These are phyloP conservation scores for Euryodendron excelsum DNA, from an alignment of 148 eudicot genomes.

Conservation along the genomic window DNA sequence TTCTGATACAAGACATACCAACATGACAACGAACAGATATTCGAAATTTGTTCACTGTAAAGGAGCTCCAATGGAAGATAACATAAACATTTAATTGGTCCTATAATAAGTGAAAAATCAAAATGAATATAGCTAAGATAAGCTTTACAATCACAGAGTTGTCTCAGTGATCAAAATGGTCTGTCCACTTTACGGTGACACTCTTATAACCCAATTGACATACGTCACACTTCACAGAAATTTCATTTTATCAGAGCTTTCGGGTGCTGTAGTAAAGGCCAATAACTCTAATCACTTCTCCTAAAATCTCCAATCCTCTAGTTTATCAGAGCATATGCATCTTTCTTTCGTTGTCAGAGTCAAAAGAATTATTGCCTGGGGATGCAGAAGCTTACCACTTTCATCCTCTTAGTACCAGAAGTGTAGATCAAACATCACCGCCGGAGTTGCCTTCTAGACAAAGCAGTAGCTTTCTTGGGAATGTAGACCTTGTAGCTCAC, in stretches of 20 bases:
- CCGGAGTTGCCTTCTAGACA: conserved; percentile 74
- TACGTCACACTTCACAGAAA: no score
- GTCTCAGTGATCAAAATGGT: background rate
- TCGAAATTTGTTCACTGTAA: background rate
- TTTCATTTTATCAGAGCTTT: no score
- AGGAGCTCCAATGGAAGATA: background rate
- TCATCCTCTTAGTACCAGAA: background rate
- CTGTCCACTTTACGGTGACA: no score
- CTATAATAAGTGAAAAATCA: no score
- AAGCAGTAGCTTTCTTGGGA: conserved; percentile 76
- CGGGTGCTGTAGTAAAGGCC: no score
- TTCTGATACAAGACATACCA: no score
- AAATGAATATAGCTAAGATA: background rate
- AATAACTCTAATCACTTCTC: background rate
- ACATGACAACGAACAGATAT: background rate
- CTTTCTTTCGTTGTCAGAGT: background rate
- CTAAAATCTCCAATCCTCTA: background rate
- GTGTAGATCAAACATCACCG: conserved; percentile 40
- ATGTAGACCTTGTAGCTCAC: conserved; percentile 92
- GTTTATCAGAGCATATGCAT: background rate
- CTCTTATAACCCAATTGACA: no score
- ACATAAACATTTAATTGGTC: background rate
- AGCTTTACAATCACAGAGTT: background rate
- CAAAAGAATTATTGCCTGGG: background rate
- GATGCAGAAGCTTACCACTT: background rate